Evolutionary conservation across 257 asterid genomes (phyloP).

Genomic region (Thymus mandschuricus): DNA sequence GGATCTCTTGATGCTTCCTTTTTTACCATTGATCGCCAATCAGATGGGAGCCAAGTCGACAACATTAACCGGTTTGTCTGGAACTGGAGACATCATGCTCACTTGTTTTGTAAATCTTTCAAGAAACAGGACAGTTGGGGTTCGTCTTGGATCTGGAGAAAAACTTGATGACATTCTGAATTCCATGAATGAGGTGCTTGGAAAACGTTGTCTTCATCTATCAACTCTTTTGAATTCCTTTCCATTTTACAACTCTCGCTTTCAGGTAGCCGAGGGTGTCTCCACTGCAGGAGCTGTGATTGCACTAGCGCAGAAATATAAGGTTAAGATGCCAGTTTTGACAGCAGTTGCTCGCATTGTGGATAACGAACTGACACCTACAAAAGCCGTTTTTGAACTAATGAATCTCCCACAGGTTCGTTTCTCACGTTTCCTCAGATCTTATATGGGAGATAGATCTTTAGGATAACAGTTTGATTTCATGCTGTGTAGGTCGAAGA

Average conservation of each 20-base stretch:
- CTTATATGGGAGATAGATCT: background rate
- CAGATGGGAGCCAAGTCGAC: constrained; percentile 97
- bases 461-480: background rate
- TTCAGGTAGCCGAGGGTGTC: constrained; percentile 91
- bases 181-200: constrained; percentile 80
- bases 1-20: constrained; percentile 22
- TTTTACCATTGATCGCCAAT: constrained; percentile 26
- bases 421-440: background rate
- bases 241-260: constrained; percentile 12
- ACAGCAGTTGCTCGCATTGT: constrained; percentile 92
- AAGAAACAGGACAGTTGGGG: constrained; percentile 92
- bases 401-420: constrained; percentile 97
- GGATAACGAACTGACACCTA: constrained; percentile 85
- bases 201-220: background rate
- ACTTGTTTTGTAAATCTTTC: constrained; percentile 94
- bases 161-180: constrained; percentile 78
- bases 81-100: constrained; percentile 94
- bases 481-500: constrained; percentile 26
- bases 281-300: constrained; percentile 95
- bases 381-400: constrained; percentile 82
- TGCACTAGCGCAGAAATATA: constrained; percentile 83
- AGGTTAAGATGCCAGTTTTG: constrained; percentile 88
- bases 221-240: background rate
- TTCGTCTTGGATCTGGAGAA: constrained; percentile 97
- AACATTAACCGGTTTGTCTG: constrained; percentile 85